A percentile compares a stretch with the other conserved stretches of the same genome.
Conservation (phyloP, 2,329 filamentous ascomycete species). For the Alternaria triticimaculans region DNA sequence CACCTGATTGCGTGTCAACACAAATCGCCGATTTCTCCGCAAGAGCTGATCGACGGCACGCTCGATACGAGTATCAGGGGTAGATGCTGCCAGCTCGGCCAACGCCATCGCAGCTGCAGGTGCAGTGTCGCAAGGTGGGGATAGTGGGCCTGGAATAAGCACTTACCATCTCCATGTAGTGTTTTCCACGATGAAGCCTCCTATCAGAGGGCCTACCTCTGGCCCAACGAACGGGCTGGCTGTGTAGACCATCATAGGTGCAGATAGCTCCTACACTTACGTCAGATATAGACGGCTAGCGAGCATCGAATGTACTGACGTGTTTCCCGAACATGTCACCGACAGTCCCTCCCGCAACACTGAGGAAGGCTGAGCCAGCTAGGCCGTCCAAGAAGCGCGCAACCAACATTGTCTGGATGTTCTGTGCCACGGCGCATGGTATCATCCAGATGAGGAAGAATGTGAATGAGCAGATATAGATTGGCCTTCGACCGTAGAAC, state of each 20-base stretch:
- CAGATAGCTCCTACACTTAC: constrained; percentile 64
- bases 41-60: not conserved
- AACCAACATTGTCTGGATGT: constrained; percentile 81
- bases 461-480: constrained; percentile 77
- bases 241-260: constrained; percentile 80
- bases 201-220: constrained; percentile 65
- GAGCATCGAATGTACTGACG: constrained; percentile 24
- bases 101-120: constrained; percentile 3
- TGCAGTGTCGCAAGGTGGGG: constrained; percentile 11
- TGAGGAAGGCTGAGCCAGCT: constrained; percentile 67
- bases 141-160: constrained; percentile 11
- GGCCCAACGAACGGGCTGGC: constrained; percentile 61
- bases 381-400: constrained; percentile 79
- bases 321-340: constrained; percentile 64
- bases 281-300: constrained; percentile 13
- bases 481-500: constrained; percentile 82
- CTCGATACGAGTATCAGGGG: constrained; percentile 7
- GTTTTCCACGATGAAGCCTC: constrained; percentile 83
- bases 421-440: constrained; percentile 79
- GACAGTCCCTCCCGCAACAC: constrained; percentile 83
- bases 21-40: constrained; percentile 23
- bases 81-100: constrained; percentile 3
- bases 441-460: constrained; percentile 82
- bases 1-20: constrained; percentile 40
- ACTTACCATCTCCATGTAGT: constrained; percentile 64